Conservation (phyloP, 768 basidiomycete species). For the Pisolithus microcarpus region DNA sequence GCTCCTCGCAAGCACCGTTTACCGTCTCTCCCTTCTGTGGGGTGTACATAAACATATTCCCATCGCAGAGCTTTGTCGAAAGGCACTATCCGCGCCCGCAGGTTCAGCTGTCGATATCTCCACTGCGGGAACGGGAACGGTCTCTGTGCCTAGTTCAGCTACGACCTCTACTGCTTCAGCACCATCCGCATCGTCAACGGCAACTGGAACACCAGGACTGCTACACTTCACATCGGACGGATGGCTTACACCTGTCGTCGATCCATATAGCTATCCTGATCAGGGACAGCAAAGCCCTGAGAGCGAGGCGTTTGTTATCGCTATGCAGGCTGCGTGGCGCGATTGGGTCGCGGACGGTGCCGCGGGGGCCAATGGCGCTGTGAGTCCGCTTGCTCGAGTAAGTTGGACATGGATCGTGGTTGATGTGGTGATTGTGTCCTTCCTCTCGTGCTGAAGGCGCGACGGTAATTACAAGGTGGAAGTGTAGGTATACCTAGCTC, state of each 20-base stretch:
- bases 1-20: constrained; percentile 70
- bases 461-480: neutral
- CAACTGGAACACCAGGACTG: constrained; percentile 14
- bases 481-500: no score
- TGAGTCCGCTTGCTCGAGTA: neutral
- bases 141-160: neutral
- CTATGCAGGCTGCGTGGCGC: constrained; percentile 66
- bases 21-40: constrained; percentile 55
- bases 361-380: constrained; percentile 40
- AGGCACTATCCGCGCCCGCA: constrained; percentile 23
- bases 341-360: constrained; percentile 63
- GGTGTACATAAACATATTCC: constrained; percentile 45
- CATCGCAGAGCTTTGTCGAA: constrained; percentile 50
- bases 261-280: constrained; percentile 50
- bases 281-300: constrained; percentile 60
- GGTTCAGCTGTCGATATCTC: constrained; percentile 15
- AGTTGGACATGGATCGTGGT: neutral
- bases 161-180: constrained; percentile 8
- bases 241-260: constrained; percentile 68
- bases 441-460: neutral
- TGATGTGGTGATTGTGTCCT: neutral
- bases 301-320: constrained; percentile 70
- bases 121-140: neutral
- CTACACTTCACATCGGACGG: constrained; percentile 51
- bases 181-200: constrained; percentile 6